Percentiles rank a stretch among this genome's conserved stretches.
Conservation (phyloP, 768 basidiomycete species). For the Symmetrospora coprosmae region DNA sequence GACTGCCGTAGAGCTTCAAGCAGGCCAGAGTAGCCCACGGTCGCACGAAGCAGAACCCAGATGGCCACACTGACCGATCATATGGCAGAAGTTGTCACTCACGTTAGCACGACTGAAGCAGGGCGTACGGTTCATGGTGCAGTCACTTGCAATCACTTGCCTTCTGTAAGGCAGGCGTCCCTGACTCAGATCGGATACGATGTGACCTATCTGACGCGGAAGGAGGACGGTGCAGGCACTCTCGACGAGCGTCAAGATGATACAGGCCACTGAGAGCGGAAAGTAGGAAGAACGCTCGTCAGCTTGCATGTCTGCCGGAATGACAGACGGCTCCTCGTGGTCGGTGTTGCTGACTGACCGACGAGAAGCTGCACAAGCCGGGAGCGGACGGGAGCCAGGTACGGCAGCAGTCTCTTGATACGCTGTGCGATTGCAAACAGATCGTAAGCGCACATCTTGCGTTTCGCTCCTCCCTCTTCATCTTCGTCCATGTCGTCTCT, state of each 20-base stretch:
- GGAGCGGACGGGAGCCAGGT: neutral
- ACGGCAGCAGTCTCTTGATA: neutral
- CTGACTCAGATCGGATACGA: neutral
- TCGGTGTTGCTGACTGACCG: too few species aligned
- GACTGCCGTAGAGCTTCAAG: neutral
- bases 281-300: too few species aligned
- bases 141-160: too few species aligned
- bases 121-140: too few species aligned
- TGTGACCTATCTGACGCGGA: neutral
- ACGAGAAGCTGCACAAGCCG: neutral
- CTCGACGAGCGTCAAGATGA: neutral
- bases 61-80: neutral
- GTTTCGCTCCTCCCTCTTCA: neutral
- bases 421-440: neutral
- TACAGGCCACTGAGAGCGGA: neutral
- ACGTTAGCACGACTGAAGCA: neutral
- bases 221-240: neutral
- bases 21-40: neutral
- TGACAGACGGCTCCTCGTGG: too few species aligned
- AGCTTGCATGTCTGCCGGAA: too few species aligned
- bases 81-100: neutral
- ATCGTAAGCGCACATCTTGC: neutral
- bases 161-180: neutral
- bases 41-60: neutral
- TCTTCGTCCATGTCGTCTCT: neutral